Evolutionary conservation across 2,329 filamentous ascomycete genomes (phyloP), one percentile per base, ranked within the genome.

Genomic region (Tolypocladium ophioglossoides): DNA sequence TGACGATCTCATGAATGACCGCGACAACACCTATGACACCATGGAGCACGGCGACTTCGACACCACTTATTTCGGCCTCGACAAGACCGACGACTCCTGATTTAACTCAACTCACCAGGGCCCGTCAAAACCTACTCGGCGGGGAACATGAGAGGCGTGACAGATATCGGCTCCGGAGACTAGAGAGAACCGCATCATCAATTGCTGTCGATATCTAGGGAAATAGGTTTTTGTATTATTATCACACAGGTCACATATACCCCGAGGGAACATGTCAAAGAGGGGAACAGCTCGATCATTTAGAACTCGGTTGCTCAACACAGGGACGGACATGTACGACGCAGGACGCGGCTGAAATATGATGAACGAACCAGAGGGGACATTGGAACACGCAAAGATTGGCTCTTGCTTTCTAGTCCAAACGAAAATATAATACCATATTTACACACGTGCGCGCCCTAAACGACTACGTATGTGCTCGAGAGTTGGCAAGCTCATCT

Each of bases 21-120:
- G 74, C 22, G 68, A 69, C 52, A 69, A 68, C 55, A 70, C 62
- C 9, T 73, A 72, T 55, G 72, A 74, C 44, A 54, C 62, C 52
- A 68, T 74, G 60, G 72, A 72, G 52, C 72, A 75, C 59, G 72
- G 69, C 9, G 72, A 76, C 50, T 78, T 76, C 55, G 76, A 80
- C 56, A 67, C 73, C 24, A 66, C 69, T 3, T 79, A 72, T 56
- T 79, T 79, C 58, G 71, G 68, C 8, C 63, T 76, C 3, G 64
- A 68, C 38, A 60, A 63, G 40, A 51, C 60, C 4, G 58, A 65
- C 20, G 59, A 58, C 20, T 40, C 55, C 18, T 66, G 52, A 60
- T 53, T n/a, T 8, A 27, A 27, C 1, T 18, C 14, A 9, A 12
- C 5, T 18, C 44, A n/a, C 27, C 16, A n/a, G 44, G 18, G 27